These are phyloP conservation scores for Pleoardoris graminearum DNA, from an alignment of 2,329 filamentous ascomycete genomes.

Conservation along the genomic window DNA sequence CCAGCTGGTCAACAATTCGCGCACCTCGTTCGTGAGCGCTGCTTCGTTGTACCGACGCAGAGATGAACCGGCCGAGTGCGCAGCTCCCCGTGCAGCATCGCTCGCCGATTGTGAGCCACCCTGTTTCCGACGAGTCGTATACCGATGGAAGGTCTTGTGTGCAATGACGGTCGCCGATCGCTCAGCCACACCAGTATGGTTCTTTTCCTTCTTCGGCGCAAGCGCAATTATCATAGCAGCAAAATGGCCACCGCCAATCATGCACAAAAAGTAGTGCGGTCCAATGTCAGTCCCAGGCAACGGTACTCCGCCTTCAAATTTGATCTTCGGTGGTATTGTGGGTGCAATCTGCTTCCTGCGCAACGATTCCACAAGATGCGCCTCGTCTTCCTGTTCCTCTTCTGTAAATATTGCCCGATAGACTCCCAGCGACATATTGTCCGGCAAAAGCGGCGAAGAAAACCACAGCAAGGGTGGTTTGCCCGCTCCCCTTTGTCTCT, in stretches of 20 bases:
- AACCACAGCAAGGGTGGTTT: constrained; percentile 87
- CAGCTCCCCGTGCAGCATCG: constrained; percentile 89
- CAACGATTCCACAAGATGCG: constrained; percentile 67
- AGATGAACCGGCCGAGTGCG: constrained; percentile 89
- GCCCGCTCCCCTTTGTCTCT: constrained; percentile 59
- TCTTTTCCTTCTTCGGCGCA: constrained; percentile 75
- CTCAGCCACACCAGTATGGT: constrained; percentile 71
- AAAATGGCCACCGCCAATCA: constrained; percentile 98
- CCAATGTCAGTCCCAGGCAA: constrained; percentile 64
- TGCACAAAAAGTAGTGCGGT: constrained; percentile 92
- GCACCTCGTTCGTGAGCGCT: constrained; percentile 85
- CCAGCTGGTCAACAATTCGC: constrained; percentile 81
- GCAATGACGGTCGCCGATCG: constrained; percentile 85
- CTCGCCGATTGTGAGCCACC: constrained; percentile 93
- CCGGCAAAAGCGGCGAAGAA: constrained; percentile 71
- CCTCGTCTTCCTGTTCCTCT: constrained; percentile 67
- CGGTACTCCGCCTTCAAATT: constrained; percentile 62
- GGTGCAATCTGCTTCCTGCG: constrained; percentile 76
- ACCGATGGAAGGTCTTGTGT: constrained; percentile 97
- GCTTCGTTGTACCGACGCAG: constrained; percentile 93
- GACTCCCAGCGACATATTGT: constrained; percentile 79
- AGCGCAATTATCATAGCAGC: constrained; percentile 94
- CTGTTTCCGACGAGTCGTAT: constrained; percentile 94
- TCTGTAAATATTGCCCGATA: constrained; percentile 80
- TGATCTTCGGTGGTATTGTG: constrained; percentile 50